These are phyloP conservation scores for Talaromyces sp. DNA, from an alignment of 2,329 filamentous ascomycete species.

Conservation along the genomic window DNA sequence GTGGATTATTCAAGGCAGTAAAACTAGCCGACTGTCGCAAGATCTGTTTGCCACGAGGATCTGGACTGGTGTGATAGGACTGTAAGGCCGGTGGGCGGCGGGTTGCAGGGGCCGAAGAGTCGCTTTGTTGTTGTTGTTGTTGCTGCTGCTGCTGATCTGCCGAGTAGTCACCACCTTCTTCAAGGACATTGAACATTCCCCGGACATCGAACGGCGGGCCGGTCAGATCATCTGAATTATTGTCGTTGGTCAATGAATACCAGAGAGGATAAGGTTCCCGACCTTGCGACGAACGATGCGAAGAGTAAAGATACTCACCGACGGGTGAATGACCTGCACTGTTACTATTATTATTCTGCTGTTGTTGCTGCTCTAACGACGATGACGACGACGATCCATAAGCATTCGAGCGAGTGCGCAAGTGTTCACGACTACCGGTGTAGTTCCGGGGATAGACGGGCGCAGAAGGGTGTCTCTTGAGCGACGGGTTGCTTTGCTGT, in stretches of 20 bases:
- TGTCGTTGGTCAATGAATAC: conserved; percentile 35
- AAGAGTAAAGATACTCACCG: conserved; percentile 29
- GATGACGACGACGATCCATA: conserved; percentile 50
- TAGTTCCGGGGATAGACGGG: conserved; percentile 45
- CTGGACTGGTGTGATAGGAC: conserved; percentile 53
- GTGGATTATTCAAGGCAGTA: conserved; percentile 46
- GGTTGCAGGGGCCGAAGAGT: conserved; percentile 29
- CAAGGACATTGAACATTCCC: conserved; percentile 44
- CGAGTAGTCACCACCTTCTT: conserved; percentile 32
- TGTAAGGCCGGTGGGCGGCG: conserved; percentile 44
- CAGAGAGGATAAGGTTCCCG: conserved; percentile 26
- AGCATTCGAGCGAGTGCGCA: conserved; percentile 45
- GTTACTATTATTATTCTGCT: conserved; percentile 11
- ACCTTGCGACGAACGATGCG: conserved; percentile 15
- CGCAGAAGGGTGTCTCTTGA: conserved; percentile 48
- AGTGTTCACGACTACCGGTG: conserved; percentile 40
- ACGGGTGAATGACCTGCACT: conserved; percentile 42
- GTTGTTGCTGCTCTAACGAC: conserved; percentile 37
- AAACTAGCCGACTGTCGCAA: conserved; percentile 67
- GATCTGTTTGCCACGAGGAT: conserved; percentile 54
- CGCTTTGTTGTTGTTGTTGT: conserved; percentile 24
- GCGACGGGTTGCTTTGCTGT: conserved; percentile 42
- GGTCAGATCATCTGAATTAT: conserved; percentile 45
- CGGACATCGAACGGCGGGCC: conserved; percentile 43
- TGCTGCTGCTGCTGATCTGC: conserved; percentile 22